Base-by-base conservation (phyloP, 2,329 filamentous ascomycete genomes). In the Apiospora koreana region DNA sequence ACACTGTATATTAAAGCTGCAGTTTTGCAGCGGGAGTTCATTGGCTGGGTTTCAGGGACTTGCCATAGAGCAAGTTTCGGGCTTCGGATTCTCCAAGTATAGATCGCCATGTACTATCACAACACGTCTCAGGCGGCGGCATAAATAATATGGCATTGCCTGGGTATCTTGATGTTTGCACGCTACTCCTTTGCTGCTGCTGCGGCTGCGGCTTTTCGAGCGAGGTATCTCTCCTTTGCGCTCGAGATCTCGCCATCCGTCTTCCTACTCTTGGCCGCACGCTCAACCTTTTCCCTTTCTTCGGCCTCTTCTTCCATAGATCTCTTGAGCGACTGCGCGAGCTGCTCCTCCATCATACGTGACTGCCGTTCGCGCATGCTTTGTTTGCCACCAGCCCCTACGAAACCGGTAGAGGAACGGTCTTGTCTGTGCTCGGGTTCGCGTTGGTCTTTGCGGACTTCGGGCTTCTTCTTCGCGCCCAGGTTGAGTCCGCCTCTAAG, bases 201-300 rank as follows among this genome's bases (percentile, higher is more conserved):
- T 77, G 92, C 91, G 72, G 92, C 93, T 0, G 91, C 92, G 70
- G 93, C 92, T 83, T 95, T 95, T 77, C 93, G 86, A 69, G 92
- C 92, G 69, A 96, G 83, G 80, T 95, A 96, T 74, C 93, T 86
- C 81, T 95, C 93, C 80, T 90, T 93, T 1, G 93, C 93, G 76
- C 92, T 92, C 76, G 88, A 91, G 72, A 95, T 92, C 67, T 95
- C 93, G 23, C 85, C 83, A 66, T 91, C 89, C 0, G 93, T 95
- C 87, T 96, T 96, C 76, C 89, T 87, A 75, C 91, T 93, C 87
- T 95, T 96, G 45, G 88, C 84, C 21, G 88, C 87, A 70, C 89
- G 86, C 80, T 93, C 91, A 25, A 91, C 77, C 78, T 86, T 85
- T 72, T 88, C 86, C 73, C 83, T 83, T 74, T 89, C 87, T 76